These are phyloP conservation scores for Yarrowia porcina DNA, from an alignment of 805 yeast genomes.

Conservation along the genomic window DNA sequence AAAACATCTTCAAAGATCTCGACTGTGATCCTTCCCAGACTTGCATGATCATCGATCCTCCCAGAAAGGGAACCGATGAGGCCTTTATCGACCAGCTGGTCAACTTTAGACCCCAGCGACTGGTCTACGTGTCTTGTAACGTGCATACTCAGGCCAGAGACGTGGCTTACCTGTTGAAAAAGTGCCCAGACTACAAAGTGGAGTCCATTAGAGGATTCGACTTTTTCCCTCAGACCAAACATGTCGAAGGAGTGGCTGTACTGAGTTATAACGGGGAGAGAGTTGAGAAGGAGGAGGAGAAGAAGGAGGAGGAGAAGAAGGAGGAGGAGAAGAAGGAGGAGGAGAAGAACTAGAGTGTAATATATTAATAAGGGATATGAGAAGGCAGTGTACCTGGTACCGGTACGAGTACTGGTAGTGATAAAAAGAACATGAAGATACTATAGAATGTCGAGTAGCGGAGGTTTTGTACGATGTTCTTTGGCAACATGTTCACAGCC, in stretches of 20 bases:
- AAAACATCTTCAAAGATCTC: conserved; percentile 68
- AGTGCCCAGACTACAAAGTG: conserved; percentile 55
- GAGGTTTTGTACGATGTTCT: no score
- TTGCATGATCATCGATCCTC: conserved; percentile 91
- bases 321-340: not conserved
- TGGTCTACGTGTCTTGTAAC: conserved; percentile 95
- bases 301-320: not conserved
- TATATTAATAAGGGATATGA: no score
- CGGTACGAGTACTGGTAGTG: no score
- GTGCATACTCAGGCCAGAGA: conserved; percentile 98
- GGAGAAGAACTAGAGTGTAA: not conserved
- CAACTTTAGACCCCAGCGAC: conserved; percentile 74
- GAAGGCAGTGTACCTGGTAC: no score
- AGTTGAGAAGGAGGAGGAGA: not conserved
- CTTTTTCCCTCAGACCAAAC: conserved; percentile 94
- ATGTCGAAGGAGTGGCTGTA: conserved; percentile 85
- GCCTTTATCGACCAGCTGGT: conserved; percentile 81
- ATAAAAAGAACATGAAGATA: no score
- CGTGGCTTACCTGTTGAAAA: conserved; percentile 75
- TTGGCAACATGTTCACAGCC: no score
- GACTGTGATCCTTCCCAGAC: conserved; percentile 68
- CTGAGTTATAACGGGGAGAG: conserved; percentile 35
- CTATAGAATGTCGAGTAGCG: no score
- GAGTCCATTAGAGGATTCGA: conserved; percentile 92
- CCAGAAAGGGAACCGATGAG: conserved; percentile 94